A percentile compares a stretch with the other conserved stretches of the same genome.
Conservation (phyloP, 225 moss, liverwort and hornwort species). For the Neckera pumila region DNA sequence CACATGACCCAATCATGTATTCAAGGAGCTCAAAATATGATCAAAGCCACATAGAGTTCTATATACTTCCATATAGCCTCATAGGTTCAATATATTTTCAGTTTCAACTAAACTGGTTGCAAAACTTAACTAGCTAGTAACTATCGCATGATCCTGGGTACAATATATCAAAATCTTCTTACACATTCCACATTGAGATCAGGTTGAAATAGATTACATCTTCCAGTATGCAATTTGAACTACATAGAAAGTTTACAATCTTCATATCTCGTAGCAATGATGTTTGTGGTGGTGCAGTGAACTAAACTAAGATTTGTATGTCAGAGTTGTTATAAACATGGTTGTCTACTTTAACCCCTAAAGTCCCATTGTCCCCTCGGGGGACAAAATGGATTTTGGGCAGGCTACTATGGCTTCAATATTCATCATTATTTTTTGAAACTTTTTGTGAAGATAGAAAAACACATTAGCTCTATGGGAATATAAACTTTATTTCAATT, state of each 20-base stretch:
- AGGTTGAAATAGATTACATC: neutral
- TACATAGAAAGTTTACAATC: neutral
- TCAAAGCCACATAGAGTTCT: neutral
- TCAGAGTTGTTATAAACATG: too few relatives aligned
- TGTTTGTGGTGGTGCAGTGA: neutral
- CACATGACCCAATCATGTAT: accelerated
- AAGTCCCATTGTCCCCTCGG: too few relatives aligned
- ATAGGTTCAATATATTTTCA: too few relatives aligned
- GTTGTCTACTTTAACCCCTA: neutral
- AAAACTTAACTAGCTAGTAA: neutral
- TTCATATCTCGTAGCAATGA: neutral
- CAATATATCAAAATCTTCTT: accelerated
- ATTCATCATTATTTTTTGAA: too few relatives aligned
- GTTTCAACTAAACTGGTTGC: neutral
- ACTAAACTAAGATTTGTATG: neutral
- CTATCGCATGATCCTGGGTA: neutral
- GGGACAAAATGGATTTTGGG: too few relatives aligned
- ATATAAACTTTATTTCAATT: too few relatives aligned
- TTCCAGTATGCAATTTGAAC: neutral
- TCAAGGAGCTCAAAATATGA: accelerated
- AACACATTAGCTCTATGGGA: too few relatives aligned
- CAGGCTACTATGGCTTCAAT: too few relatives aligned
- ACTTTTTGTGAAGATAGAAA: too few relatives aligned
- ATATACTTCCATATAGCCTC: too few relatives aligned
- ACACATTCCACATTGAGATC: accelerated